Percentiles rank a stretch among this genome's conserved stretches.
phyloP scores from a whole-genome alignment of 805 yeast genomes.

The Tetrapisispora fleetii region DNA sequence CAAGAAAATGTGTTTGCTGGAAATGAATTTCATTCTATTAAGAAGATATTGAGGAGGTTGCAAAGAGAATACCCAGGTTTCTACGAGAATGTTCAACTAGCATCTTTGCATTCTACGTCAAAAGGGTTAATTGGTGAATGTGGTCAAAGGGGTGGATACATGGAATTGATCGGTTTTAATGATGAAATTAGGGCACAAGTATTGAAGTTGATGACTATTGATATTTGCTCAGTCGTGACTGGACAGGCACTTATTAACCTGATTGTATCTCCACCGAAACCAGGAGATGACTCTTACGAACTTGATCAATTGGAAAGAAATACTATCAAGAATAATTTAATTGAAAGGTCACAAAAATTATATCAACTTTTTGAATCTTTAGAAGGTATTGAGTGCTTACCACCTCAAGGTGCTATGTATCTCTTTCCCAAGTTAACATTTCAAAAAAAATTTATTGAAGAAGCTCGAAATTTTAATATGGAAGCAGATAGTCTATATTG shows the following conservation, averaged over 20 bases:
- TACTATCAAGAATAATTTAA: conserved; percentile 51
- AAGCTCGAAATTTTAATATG: conserved; percentile 45
- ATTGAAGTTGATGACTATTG: conserved; percentile 80
- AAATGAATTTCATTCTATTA: conserved; percentile 67
- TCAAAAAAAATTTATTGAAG: conserved; percentile 50
- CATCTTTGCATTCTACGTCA: conserved; percentile 92
- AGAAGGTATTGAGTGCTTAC: conserved; percentile 77
- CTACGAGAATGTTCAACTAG: conserved; percentile 71
- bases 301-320: conserved; percentile 54
- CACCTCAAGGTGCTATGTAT: conserved; percentile 97
- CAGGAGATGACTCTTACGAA: conserved; percentile 67
- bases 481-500: conserved; percentile 86
- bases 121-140: conserved; percentile 97
- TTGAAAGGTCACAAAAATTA: conserved; percentile 53
- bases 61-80: conserved; percentile 42
- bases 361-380: conserved; percentile 61
- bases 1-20: conserved; percentile 84
- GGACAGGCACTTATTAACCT: conserved; percentile 90
- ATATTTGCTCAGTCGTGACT: conserved; percentile 85
- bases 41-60: conserved; percentile 60
- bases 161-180: conserved; percentile 81
- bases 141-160: conserved; percentile 98
- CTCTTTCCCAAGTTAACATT: conserved; percentile 72
- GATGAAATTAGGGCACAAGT: conserved; percentile 58
- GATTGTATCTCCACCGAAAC: conserved; percentile 85